phyloP scores from a whole-genome alignment of 495 filamentous ascomycete species.

The Glutinoglossum americanum region DNA sequence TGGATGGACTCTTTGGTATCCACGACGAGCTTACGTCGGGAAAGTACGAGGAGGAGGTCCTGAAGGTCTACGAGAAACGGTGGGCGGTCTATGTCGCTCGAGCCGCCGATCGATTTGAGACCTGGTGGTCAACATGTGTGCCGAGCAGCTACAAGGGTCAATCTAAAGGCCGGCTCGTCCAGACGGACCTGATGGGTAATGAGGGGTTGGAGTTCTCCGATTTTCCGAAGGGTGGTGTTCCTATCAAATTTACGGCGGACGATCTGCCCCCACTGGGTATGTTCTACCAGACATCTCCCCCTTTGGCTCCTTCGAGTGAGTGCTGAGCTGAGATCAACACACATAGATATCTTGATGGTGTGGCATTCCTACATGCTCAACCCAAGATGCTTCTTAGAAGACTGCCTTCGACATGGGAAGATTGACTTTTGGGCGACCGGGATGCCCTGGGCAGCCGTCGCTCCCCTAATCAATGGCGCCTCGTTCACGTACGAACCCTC shows the following conservation, averaged over 20 bases:
- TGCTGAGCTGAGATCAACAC: not conserved
- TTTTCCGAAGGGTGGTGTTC: not conserved
- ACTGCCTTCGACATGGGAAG: constrained; percentile 42
- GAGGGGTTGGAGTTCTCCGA: constrained; percentile 5
- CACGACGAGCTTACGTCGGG: constrained; percentile 17
- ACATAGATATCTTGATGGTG: constrained; percentile 63
- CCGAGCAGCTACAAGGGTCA: not conserved
- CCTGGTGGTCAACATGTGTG: constrained; percentile 36
- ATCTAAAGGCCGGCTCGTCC: not conserved
- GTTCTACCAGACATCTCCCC: constrained; percentile 7
- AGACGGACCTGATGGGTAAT: constrained; percentile 13
- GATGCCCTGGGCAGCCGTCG: constrained; percentile 48
- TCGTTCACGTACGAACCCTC: constrained; percentile 39
- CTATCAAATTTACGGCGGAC: constrained; percentile 1
- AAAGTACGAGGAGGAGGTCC: constrained; percentile 15
- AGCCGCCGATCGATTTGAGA: constrained; percentile 50
- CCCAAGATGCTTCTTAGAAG: constrained; percentile 56
- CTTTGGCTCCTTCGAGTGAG: not conserved
- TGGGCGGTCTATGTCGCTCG: constrained; percentile 58
- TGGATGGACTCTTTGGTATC: constrained; percentile 43
- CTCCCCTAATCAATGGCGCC: constrained; percentile 32
- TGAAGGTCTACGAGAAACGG: constrained; percentile 48
- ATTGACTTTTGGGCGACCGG: constrained; percentile 38
- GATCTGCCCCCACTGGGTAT: constrained; percentile 15
- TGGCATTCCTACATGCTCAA: constrained; percentile 81